Base-by-base conservation (phyloP, 495 filamentous ascomycete species). In the Chlorociboria aeruginascens region DNA sequence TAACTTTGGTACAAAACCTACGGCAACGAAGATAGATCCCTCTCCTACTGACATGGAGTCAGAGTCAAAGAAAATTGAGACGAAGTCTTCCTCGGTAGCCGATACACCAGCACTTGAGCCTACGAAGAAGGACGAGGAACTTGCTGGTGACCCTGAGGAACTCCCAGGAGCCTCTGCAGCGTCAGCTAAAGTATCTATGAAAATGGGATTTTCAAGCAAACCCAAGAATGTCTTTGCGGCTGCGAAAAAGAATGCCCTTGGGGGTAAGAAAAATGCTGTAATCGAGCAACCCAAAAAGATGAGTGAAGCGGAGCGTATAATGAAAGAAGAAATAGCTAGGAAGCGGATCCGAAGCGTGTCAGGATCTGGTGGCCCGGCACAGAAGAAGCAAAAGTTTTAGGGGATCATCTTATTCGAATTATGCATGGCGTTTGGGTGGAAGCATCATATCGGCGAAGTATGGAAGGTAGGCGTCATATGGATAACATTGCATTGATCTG, bases 271-370 rank as follows among this genome's bases (percentile, higher is more conserved):
- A 60, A 65, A 71, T 4, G 43, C 54, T 0, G 61, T 68, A 29
- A 68, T 73, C 11, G 70, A 79, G 43, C 72, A 69, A 37, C 74
- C 76, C 2, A 85, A 84, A 51, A 86, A 84, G 68, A 87, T 92
- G 74, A 85, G 82, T 51, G 84, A 92, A 62, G 83, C 83, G n/a
- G 87, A 93, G 52, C 71, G 87, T 48, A 92, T 92, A 49, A 94
- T 94, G 87, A 85, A 81, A 61, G 82, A 85, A 51, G 87, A 90
- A 55, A 72, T 85, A 58, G 82, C 90, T 55, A 69, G 74, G 32
- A 90, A 89, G 61, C 71, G 81, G 38, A 55, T 61, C 11, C 68
- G 76, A 20, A 77, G 71, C 33, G 43, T 45, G 6, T 58, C 57
- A 25, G 65, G 64, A 8, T 61, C 57, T 50, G 60, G 52, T 16